Percentiles rank a stretch among this genome's conserved stretches.
Evolutionary conservation across 148 eudicot species (phyloP).

Genomic region (Persicaria tinctoria): DNA sequence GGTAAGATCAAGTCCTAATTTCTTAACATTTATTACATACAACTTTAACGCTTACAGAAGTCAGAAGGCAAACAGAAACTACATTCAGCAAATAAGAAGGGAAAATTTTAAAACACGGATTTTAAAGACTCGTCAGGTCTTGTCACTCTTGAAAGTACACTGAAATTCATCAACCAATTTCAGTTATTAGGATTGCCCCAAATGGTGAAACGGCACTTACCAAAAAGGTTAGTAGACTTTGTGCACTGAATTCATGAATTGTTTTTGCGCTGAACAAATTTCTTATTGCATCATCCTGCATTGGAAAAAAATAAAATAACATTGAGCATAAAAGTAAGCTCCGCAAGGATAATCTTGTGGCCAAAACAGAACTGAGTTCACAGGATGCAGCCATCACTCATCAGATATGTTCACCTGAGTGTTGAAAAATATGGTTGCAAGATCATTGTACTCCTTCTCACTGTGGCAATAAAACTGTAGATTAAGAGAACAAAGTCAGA

Average conservation of each 20-base stretch:
- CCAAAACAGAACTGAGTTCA: background rate
- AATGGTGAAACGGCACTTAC: constrained; percentile 24
- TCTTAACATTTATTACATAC: too few species aligned
- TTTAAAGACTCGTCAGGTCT: background rate
- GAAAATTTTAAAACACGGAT: background rate
- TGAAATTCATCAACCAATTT: background rate
- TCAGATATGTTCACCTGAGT: constrained; percentile 63
- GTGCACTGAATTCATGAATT: constrained; percentile 90
- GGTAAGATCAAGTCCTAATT: too few species aligned
- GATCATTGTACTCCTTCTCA: constrained; percentile 84
- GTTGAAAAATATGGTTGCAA: constrained; percentile 97
- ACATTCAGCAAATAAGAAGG: background rate
- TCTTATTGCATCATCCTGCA: constrained; percentile 98
- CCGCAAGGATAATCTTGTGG: background rate
- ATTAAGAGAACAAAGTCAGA: background rate
- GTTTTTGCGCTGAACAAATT: constrained; percentile 98
- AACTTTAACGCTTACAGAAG: too few species aligned
- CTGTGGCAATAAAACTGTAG: constrained; percentile 71
- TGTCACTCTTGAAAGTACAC: background rate
- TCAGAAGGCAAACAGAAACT: too few species aligned
- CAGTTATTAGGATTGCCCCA: background rate
- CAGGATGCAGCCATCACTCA: background rate
- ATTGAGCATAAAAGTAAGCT: background rate
- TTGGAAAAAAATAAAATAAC: constrained; percentile 4
- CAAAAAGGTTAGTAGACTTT: constrained; percentile 88